Evolutionary conservation across 83 land plant genomes (phyloP).

Genomic region (Larix sibirica): DNA sequence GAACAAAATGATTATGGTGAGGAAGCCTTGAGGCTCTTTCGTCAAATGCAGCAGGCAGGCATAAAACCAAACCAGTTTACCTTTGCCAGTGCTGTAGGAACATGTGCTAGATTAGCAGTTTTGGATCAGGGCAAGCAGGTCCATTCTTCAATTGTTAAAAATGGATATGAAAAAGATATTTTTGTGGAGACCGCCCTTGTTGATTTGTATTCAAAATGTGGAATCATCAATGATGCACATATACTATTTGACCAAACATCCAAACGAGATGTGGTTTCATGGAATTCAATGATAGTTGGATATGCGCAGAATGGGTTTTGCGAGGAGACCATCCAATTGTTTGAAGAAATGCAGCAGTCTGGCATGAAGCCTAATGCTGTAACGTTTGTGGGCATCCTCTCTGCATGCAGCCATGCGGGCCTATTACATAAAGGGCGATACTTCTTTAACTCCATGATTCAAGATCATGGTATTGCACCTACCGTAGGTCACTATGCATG

Average conservation of each 20-base stretch:
- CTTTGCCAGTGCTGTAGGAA: constrained; percentile 18
- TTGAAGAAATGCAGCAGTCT: constrained; percentile 22
- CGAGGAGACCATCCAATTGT: constrained; percentile 22
- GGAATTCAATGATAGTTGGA: constrained; percentile 34
- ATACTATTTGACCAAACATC: constrained; percentile 16
- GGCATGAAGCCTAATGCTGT: constrained; percentile 25
- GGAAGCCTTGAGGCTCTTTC: constrained; percentile 26
- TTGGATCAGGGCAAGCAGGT: constrained; percentile 26
- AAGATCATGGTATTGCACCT: constrained; percentile 24
- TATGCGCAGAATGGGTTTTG: constrained; percentile 35
- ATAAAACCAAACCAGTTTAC: constrained; percentile 20
- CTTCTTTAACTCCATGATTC: constrained; percentile 28
- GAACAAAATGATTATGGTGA: constrained; percentile 14
- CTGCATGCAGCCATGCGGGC: constrained; percentile 41
- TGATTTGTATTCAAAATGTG: constrained; percentile 34
- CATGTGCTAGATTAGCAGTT: constrained; percentile 25
- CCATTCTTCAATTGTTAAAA: constrained; percentile 22
- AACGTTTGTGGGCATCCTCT: constrained; percentile 26
- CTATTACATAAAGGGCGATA: constrained; percentile 22
- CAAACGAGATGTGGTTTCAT: constrained; percentile 17
- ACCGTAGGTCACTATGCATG: constrained; percentile 36
- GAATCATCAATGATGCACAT: constrained; percentile 10
- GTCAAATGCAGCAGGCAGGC: constrained; percentile 12
- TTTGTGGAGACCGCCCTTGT: constrained; percentile 19
- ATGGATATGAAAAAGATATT: not conserved